Conservation (phyloP, 805 yeast genomes). For the Saccharomycopsis fodiens region DNA sequence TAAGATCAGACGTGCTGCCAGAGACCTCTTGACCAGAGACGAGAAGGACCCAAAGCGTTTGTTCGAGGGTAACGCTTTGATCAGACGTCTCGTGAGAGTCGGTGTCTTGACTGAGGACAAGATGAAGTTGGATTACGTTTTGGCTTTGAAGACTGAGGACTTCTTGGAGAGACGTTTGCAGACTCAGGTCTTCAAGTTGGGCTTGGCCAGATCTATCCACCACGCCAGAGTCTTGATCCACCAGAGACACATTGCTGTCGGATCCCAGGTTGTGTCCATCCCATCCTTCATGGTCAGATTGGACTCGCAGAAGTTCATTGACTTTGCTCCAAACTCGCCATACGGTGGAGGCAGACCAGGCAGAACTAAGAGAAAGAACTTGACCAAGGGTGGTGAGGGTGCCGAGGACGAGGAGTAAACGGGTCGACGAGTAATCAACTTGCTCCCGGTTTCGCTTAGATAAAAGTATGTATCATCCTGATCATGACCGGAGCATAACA, state of each 20-base stretch:
- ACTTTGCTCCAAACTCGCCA: constrained; percentile 98
- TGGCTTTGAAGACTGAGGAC: constrained; percentile 96
- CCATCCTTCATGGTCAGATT: constrained; percentile 99
- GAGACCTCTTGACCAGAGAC: constrained; percentile 99
- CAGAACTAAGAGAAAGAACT: constrained; percentile 96
- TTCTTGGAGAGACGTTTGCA: constrained; percentile 99
- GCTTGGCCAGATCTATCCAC: constrained; percentile 98
- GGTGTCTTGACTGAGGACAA: constrained; percentile 99
- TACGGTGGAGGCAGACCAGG: constrained; percentile 99
- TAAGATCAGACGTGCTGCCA: constrained; percentile 99
- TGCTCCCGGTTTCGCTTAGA: background rate
- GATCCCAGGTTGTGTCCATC: constrained; percentile 97
- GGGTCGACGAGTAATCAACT: background rate
- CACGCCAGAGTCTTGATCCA: constrained; percentile 98
- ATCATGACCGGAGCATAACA: constrained; percentile 5
- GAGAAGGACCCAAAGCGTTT: constrained; percentile 99
- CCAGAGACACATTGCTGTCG: constrained; percentile 99
- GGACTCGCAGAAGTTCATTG: constrained; percentile 99
- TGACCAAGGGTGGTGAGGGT: constrained; percentile 59
- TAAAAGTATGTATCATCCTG: background rate
- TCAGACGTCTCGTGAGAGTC: constrained; percentile 96
- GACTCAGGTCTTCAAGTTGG: constrained; percentile 99
- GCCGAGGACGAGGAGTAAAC: constrained; percentile 66
- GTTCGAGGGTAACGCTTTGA: constrained; percentile 99
- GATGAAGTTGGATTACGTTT: constrained; percentile 99